Conservation (phyloP, 805 yeast species). For the Lipomyces orientalis region DNA sequence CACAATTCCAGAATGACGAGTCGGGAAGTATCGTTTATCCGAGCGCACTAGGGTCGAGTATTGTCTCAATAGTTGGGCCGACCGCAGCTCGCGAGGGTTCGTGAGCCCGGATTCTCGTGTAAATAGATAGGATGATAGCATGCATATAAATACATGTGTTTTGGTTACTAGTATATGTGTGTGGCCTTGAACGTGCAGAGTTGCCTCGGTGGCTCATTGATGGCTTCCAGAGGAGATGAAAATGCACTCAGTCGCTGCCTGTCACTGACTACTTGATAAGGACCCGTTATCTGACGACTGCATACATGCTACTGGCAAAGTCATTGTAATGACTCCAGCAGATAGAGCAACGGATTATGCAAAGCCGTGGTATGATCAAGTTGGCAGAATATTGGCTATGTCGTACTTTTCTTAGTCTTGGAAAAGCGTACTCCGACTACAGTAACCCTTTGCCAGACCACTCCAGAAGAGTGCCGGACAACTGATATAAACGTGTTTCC, state of each 20-base stretch:
- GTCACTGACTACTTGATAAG: not conserved
- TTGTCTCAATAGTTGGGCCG: slow-evolving; percentile 28
- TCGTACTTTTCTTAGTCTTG: no score
- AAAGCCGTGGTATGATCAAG: no score
- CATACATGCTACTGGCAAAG: not conserved
- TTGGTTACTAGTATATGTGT: not conserved
- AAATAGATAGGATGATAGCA: slow-evolving; percentile 34
- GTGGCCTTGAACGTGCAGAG: not conserved
- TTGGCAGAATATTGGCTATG: no score
- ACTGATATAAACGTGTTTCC: no score
- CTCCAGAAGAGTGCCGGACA: no score
- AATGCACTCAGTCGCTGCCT: not conserved
- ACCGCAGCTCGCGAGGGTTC: slow-evolving; percentile 33
- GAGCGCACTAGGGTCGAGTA: slow-evolving; percentile 30
- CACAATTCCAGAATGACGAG: slow-evolving; percentile 53
- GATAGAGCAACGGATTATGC: no score
- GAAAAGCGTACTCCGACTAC: no score
- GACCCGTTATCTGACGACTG: not conserved
- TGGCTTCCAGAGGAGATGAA: not conserved
- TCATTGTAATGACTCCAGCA: not conserved
- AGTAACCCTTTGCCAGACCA: no score
- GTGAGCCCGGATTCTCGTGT: slow-evolving; percentile 36
- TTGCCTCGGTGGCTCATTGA: not conserved
- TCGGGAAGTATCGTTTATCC: slow-evolving; percentile 38
- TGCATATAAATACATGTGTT: slow-evolving; percentile 15